Conservation (phyloP, 2,329 filamentous ascomycete species). For the Clonostachys byssicola region DNA sequence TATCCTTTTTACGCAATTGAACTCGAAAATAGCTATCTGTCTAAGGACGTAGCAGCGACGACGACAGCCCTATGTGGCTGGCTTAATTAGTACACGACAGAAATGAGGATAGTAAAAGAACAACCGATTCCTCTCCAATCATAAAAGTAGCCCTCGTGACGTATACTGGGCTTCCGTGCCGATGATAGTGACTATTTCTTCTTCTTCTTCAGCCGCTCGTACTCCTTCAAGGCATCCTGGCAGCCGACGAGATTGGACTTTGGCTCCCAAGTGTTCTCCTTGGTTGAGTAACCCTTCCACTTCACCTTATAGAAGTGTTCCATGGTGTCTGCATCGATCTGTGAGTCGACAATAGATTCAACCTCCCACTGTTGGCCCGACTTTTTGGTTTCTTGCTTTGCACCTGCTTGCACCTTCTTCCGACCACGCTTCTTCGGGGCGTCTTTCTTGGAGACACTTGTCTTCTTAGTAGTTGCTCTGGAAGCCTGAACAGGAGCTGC, state of each 20-base stretch:
- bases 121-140: neutral
- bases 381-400: neutral
- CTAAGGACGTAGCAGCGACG: too few species aligned
- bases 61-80: too few species aligned
- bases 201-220: slow-evolving; percentile 18
- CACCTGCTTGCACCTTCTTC: neutral
- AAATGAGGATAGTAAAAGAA: neutral
- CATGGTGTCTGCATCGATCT: slow-evolving; percentile 27
- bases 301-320: slow-evolving; percentile 43
- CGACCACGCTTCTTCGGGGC: neutral
- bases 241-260: slow-evolving; percentile 36
- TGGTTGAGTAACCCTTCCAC: slow-evolving; percentile 42
- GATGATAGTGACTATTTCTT: neutral
- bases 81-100: too few species aligned
- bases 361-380: slow-evolving; percentile 23
- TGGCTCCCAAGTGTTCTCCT: slow-evolving; percentile 51
- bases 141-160: neutral
- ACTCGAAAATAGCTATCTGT: too few species aligned
- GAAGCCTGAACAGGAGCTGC: too few species aligned
- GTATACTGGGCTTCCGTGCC: neutral
- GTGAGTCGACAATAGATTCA: slow-evolving; percentile 37
- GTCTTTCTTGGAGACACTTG: too few species aligned
- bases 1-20: slow-evolving; percentile 8
- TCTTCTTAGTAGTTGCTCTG: too few species aligned
- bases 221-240: slow-evolving; percentile 23